These are phyloP conservation scores for Sporothrix curviconia DNA, from an alignment of 2,329 filamentous ascomycete genomes.

Conservation along the genomic window DNA sequence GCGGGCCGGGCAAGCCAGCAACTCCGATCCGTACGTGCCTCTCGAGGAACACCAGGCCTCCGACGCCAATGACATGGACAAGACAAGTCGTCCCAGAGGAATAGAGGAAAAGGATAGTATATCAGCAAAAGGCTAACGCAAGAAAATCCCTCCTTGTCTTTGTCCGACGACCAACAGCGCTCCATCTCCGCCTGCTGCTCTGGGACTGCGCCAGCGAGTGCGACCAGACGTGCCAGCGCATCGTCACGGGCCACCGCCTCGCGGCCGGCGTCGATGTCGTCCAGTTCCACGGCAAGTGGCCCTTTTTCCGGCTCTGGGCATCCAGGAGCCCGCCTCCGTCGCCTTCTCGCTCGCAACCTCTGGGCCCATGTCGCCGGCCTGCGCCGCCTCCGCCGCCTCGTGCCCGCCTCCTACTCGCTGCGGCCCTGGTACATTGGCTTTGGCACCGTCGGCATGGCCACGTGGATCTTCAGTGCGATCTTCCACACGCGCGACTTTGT, in stretches of 20 bases:
- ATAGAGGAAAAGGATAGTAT: not conserved
- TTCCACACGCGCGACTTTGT: slow-evolving; percentile 88
- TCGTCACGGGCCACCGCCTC: slow-evolving; percentile 69
- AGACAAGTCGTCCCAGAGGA: not conserved
- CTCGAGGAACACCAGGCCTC: not conserved
- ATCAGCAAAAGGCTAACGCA: too few species aligned
- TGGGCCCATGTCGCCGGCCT: slow-evolving; percentile 77
- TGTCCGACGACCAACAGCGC: slow-evolving; percentile 57
- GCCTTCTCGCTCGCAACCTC: slow-evolving; percentile 90
- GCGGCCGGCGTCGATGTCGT: slow-evolving; percentile 61
- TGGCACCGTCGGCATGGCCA: slow-evolving; percentile 71
- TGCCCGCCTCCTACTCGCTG: slow-evolving; percentile 69
- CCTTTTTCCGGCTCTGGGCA: slow-evolving; percentile 80
- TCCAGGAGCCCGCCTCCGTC: slow-evolving; percentile 92
- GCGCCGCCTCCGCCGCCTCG: slow-evolving; percentile 57
- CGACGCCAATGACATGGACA: not conserved
- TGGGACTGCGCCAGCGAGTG: slow-evolving; percentile 93
- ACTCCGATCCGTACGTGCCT: slow-evolving; percentile 68
- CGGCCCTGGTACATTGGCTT: slow-evolving; percentile 74
- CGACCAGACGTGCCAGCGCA: slow-evolving; percentile 96
- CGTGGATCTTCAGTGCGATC: slow-evolving; percentile 82
- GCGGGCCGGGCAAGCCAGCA: slow-evolving; percentile 51
- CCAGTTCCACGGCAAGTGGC: slow-evolving; percentile 99
- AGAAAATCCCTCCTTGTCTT: too few species aligned
- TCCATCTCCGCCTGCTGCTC: slow-evolving; percentile 78